Evolutionary conservation across 2,329 filamentous ascomycete genomes (phyloP), one percentile per base, ranked within the genome.

Genomic region (Colletotrichum limetticola): DNA sequence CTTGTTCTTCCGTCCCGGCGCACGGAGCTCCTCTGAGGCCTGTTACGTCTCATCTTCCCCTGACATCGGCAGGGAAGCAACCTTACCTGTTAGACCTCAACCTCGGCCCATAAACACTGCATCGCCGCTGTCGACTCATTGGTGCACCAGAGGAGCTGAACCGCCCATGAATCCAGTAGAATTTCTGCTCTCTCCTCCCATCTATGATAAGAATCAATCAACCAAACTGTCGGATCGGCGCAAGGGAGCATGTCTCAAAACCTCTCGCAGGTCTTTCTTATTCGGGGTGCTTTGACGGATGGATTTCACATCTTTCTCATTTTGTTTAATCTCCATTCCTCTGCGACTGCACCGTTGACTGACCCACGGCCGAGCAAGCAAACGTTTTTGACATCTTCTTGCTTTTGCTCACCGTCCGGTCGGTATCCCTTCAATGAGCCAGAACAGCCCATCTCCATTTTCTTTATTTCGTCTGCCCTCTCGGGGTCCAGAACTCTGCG

Each of bases 251-350:
- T 22, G 19, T 14, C 46, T 42, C 28, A 26, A 28, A 46, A 28
- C 46, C 32, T 30, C 14, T 52, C 28, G 66, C 66, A 65, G 52
- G 37, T 65, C 37, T 72, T 70, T 60, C 70, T 72, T 72, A 37
- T 70, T 70, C 49, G 22, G 35, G 42, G 37, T 61, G 59, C 35
- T 30, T 49, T 61, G 59, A 49, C 66, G 52, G 46, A 26, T 52
- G 19, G 28, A 58, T 68, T 24, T 52, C 56, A 49, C 3, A 24
- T 60, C 35, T 70, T n/a, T 2, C 8, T 7, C 14, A 22, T 19
- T 42, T 22, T 30, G 7, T 63, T 37, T 4, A 55, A 14, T 28
- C 42, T 6, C 22, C 14, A 24, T 32, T 19, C 24, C 32, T 14
- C 52, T 35, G 35, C 35, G 35, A 60, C 57, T 52, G 24, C 22